Percentiles rank a stretch among this genome's conserved stretches.
Conservation (phyloP, 352 stramenopile genomes). For the Salisapilia sapeloensis region DNA sequence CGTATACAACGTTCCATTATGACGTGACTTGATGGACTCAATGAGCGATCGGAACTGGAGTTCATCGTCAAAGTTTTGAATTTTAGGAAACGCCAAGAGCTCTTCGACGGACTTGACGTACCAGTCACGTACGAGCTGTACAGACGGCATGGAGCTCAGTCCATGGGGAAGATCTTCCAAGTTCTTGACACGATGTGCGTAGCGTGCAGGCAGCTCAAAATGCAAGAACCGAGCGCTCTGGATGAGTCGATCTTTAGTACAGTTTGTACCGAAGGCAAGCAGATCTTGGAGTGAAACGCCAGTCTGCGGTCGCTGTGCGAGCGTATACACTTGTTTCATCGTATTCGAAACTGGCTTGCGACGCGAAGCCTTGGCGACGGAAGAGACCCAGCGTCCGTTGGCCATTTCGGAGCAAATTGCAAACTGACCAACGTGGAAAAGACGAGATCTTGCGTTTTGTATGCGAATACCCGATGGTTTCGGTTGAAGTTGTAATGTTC, state of each 20-base stretch:
- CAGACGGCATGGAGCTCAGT: slow-evolving; percentile 85
- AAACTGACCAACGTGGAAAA: no score
- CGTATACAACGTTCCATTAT: slow-evolving; percentile 96
- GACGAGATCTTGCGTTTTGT: no score
- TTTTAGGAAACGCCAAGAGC: slow-evolving; percentile 73
- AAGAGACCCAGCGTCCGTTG: no score
- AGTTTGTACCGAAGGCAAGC: slow-evolving; percentile 75
- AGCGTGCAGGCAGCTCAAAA: slow-evolving; percentile 95
- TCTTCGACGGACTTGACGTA: slow-evolving; percentile 96
- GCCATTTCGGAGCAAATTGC: no score
- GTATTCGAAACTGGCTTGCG: slow-evolving; percentile 11
- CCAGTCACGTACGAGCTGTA: slow-evolving; percentile 92
- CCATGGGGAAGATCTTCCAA: slow-evolving; percentile 91
- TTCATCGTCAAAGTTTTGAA: slow-evolving; percentile 80
- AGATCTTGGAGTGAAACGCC: slow-evolving; percentile 79
- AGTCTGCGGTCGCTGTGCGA: slow-evolving; percentile 60
- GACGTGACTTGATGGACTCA: slow-evolving; percentile 93
- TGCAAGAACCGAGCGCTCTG: slow-evolving; percentile 93
- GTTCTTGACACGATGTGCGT: slow-evolving; percentile 91
- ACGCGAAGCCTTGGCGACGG: slow-evolving; percentile 1
- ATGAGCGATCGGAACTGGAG: slow-evolving; percentile 87
- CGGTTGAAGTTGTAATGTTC: no score
- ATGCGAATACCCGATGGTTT: no score
- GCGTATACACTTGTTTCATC: slow-evolving; percentile 42
- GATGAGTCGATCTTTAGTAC: slow-evolving; percentile 74